Evolutionary conservation across 1,139 yeast species (phyloP).

Genomic region (Candida sp.): DNA sequence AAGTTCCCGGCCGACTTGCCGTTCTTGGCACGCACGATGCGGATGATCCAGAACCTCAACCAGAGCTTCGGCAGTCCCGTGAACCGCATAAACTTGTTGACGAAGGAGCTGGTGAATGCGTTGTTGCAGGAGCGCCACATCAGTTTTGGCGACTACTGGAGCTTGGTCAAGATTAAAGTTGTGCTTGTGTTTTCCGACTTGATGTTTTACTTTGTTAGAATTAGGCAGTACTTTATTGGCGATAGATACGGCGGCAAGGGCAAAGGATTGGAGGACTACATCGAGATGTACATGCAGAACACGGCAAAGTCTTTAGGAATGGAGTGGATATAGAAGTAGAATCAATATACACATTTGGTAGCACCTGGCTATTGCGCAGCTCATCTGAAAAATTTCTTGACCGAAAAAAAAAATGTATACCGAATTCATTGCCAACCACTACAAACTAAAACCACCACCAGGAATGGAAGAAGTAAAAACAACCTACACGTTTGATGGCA

Average conservation of each 20-base stretch:
- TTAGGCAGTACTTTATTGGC: slow-evolving; percentile 40
- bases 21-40: slow-evolving; percentile 71
- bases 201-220: slow-evolving; percentile 41
- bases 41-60: slow-evolving; percentile 75
- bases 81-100: slow-evolving; percentile 67
- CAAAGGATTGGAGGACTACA: slow-evolving; percentile 50
- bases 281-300: slow-evolving; percentile 46
- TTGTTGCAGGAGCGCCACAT: slow-evolving; percentile 19
- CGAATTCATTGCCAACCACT: background rate
- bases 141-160: slow-evolving; percentile 23
- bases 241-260: slow-evolving; percentile 36
- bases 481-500: slow-evolving; percentile 35
- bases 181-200: slow-evolving; percentile 47
- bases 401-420: background rate
- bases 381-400: background rate
- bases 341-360: no score
- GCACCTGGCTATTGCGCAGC: background rate
- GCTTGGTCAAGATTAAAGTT: slow-evolving; percentile 34
- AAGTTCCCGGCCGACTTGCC: slow-evolving; percentile 70
- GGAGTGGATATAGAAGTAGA: slow-evolving; percentile 22
- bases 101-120: slow-evolving; percentile 52
- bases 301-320: slow-evolving; percentile 48
- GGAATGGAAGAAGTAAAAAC: slow-evolving; percentile 33
- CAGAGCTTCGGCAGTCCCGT: slow-evolving; percentile 73
- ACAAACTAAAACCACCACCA: background rate